Evolutionary conservation across 495 filamentous ascomycete species (phyloP), one percentile per base, ranked within the genome.

Genomic region (Penicillium egyptiacum): DNA sequence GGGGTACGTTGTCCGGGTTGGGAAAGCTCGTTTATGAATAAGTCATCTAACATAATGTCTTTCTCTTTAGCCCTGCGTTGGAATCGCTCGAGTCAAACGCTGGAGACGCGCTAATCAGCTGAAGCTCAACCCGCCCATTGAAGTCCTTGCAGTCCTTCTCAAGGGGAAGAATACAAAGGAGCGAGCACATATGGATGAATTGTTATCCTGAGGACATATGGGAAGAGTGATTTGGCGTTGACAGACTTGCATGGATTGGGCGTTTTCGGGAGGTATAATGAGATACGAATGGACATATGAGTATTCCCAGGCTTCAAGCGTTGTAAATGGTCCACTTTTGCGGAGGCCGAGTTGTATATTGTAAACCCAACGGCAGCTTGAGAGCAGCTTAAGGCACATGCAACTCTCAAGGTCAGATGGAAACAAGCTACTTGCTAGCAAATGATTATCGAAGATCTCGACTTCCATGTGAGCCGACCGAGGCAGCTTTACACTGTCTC

Each of bases 51-150:
- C 42, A 7, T 30, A 39, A 14, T 44, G 16, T 5, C 44, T 20
- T 33, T 30, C 28, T 48, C 20, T 60, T 7, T 67, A 96, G 90
- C 95, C 94, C 1, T 95, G 89, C 66, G 88, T 96, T 51, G 95
- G 95, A 2, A 91, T 95, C 23, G 72, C 84, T 11, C 82, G 95
- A 9, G 63, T 88, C 49, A 89, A 88, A 71, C 88, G 95, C 0
- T 99, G 95, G 95, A 83, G 88, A 63, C 82, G 95, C 10, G 95
- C 95, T 2, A 75, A 96, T 42, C 75, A 73, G 44, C 72, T 99
- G 44, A 87, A 87, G 1, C 73, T 99, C 47, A 81, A 89, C 37
- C 95, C 95, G 0, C 94, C 95, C 1, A 79, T 96, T 31, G 92
- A 97, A 70, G 91, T 98, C n/a, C 77, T 97, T 4, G 88, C 91